phyloP scores from a whole-genome alignment of 2,329 filamentous ascomycete genomes.

The Aspergillaceae sp. region DNA sequence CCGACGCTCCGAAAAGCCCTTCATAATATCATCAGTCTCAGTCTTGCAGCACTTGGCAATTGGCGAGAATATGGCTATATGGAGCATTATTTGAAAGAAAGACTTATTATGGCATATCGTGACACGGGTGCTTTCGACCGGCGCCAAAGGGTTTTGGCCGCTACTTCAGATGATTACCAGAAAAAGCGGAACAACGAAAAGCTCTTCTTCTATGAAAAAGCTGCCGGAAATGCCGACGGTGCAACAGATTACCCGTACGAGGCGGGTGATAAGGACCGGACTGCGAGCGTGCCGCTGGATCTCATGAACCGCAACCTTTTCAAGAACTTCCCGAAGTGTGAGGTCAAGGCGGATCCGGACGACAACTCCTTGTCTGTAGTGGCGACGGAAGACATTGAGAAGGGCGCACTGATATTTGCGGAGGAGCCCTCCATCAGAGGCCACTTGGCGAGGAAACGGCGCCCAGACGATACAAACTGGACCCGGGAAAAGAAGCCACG shows the following conservation, averaged over 20 bases:
- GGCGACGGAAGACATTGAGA: conserved; percentile 18
- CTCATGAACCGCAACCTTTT: conserved; percentile 19
- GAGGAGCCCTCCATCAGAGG: conserved; percentile 30
- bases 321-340: conserved; percentile 3
- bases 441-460: conserved; percentile 15
- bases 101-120: conserved; percentile 11
- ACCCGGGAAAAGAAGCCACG: conserved; percentile 2
- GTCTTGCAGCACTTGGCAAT: conserved; percentile 21
- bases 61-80: conserved; percentile 22
- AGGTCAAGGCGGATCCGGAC: conserved; percentile 3
- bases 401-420: conserved; percentile 18
- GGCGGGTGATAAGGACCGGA: conserved; percentile 13
- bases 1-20: conserved; percentile 19
- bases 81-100: conserved; percentile 11
- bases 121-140: conserved; percentile 15
- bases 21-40: conserved; percentile 23
- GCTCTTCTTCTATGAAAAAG: conserved; percentile 19
- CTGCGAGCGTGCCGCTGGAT: conserved; percentile 8
- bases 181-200: conserved; percentile 2
- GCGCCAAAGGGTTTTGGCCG: conserved; percentile 7
- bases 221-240: conserved; percentile 12
- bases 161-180: conserved; percentile 1
- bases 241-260: conserved; percentile 22
- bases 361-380: conserved; percentile 17
- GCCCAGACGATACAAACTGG: conserved; percentile 2